Conservation (phyloP, 2,329 filamentous ascomycete genomes). For the Fusarium temperatum region DNA sequence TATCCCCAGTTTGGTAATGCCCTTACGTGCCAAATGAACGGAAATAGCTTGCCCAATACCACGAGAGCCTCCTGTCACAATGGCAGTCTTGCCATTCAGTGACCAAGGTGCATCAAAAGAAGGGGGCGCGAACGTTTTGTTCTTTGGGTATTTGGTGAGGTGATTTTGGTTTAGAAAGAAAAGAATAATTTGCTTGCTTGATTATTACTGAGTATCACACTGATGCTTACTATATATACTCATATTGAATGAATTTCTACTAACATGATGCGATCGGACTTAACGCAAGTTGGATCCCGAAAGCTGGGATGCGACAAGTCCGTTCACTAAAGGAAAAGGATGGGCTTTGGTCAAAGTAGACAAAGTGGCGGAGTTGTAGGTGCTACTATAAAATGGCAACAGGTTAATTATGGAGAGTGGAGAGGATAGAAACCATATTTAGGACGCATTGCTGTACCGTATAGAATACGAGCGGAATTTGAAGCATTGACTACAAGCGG, state of each 20-base stretch:
- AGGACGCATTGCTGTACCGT: background rate
- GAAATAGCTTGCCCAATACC: background rate
- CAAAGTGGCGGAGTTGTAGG: background rate
- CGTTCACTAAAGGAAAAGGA: background rate
- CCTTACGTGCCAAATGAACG: background rate
- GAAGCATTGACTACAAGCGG: background rate
- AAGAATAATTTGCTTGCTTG: background rate
- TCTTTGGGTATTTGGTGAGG: background rate
- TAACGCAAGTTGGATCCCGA: background rate
- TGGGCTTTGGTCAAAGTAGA: background rate
- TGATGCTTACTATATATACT: background rate
- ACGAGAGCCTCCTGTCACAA: background rate
- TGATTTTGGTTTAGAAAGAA: background rate
- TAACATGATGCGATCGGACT: background rate
- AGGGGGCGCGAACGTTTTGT: background rate
- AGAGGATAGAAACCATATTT: background rate
- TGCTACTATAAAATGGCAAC: background rate
- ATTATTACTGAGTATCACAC: rapidly evolving
- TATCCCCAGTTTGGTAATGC: background rate
- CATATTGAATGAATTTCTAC: background rate
- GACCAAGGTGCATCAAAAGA: background rate
- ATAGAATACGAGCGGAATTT: background rate
- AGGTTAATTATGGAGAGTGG: background rate
- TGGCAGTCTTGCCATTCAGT: background rate
- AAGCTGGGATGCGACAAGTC: background rate